Evolutionary conservation across 768 basidiomycete species (phyloP), one percentile per base, ranked within the genome.

Genomic region (Chalciporus pseudorubinellus): DNA sequence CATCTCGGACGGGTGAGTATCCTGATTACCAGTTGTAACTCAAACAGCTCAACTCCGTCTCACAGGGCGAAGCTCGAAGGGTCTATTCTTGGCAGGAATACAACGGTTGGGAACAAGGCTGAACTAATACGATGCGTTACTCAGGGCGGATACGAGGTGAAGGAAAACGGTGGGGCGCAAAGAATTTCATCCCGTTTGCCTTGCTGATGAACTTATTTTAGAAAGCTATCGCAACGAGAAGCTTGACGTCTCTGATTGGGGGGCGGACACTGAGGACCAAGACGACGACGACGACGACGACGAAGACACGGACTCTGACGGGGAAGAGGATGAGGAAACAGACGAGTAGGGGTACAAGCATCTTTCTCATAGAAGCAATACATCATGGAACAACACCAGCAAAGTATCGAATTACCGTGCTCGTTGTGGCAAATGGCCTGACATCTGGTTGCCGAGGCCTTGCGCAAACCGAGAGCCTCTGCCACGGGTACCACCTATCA

Each of bases 391-490:
- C 34, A 53, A 47, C 24, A 10, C 26, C n/a, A 46, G 18, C 7
- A 14, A 33, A 39, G 28, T 26, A 50, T 36, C 44, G 45, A 39
- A 48, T 46, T 51, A 67, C 42, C 61, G 59, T 50, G 55, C 56
- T 48, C 64, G 50, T 21, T 60, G 60, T 26, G 59, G 44, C 16
- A 18, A 51, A 14, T 65, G 57, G 48, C 70, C 72, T 39, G 81
- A 74, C 87, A 89, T 89, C 62, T 87, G 86, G 62, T 87, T 87
- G 21, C 89, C 89, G 36, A 92, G 75, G 19, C 89, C 89, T 69
- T 92, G 89, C 18, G 87, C 79, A 63, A 92, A 92, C n/a, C 89
- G 81, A 24, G 81, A 78, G 20, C 92, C 87, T 52, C 92, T 78
- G 43, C 88, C 90, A 48, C 83, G 77, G 22, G 80, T 74, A 40